phyloP scores from a whole-genome alignment of 768 basidiomycete genomes.

The Hypholoma sublateritium region DNA sequence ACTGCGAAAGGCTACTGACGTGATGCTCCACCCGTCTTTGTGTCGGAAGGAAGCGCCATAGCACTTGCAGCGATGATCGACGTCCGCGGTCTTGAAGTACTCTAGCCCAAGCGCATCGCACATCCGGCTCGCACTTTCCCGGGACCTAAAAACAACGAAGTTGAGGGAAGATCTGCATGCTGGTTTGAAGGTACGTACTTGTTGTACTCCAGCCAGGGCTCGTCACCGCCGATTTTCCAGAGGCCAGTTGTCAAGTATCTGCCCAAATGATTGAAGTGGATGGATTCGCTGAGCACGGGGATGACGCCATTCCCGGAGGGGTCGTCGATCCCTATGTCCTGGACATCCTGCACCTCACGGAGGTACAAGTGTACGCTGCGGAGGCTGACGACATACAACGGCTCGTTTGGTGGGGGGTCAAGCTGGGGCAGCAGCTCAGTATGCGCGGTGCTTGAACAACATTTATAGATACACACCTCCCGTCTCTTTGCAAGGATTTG shows the following conservation, averaged over 20 bases:
- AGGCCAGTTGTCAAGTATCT: slow-evolving; percentile 36
- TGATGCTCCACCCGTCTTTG: slow-evolving; percentile 72
- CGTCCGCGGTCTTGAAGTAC: slow-evolving; percentile 66
- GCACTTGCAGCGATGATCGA: slow-evolving; percentile 70
- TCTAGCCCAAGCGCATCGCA: slow-evolving; percentile 55
- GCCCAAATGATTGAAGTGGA: slow-evolving; percentile 45
- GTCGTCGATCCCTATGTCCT: slow-evolving; percentile 64
- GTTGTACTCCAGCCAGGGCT: slow-evolving; percentile 44
- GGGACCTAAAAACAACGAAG: slow-evolving; percentile 36
- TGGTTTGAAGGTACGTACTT: slow-evolving; percentile 24
- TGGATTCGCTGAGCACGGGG: slow-evolving; percentile 52
- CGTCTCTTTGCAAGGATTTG: slow-evolving; percentile 72
- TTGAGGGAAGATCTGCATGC: neutral
- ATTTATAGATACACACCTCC: slow-evolving; percentile 40
- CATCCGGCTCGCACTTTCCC: slow-evolving; percentile 40
- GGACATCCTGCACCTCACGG: slow-evolving; percentile 67
- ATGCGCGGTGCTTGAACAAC: neutral
- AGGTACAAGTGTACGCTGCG: slow-evolving; percentile 63
- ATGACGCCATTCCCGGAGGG: slow-evolving; percentile 49
- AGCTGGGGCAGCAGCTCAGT: slow-evolving; percentile 46
- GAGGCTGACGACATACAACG: slow-evolving; percentile 71
- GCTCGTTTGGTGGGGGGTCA: slow-evolving; percentile 54
- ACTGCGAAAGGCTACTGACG: slow-evolving; percentile 56
- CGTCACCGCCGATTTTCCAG: slow-evolving; percentile 44
- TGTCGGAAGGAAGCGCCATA: slow-evolving; percentile 74